A percentile compares a stretch with the other conserved stretches of the same genome.
Evolutionary conservation across 1,284 basidiomycete species (phyloP).

Genomic region (Ceratobasidium sp.): DNA sequence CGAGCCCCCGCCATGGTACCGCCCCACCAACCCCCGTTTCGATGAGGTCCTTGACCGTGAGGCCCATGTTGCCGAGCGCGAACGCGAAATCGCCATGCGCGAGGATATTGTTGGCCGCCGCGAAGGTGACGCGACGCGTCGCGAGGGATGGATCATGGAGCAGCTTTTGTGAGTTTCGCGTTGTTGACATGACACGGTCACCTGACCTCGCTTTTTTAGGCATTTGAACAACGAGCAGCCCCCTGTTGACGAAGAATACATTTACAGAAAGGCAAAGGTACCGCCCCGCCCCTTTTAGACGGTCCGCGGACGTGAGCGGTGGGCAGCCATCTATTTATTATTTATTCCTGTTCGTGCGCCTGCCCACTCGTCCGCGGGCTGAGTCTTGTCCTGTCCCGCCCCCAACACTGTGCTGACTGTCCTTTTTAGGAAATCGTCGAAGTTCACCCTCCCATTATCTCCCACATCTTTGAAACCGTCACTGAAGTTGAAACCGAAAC

Average conservation of each 20-base stretch:
- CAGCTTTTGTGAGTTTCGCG: constrained; percentile 72
- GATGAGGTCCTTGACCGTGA: constrained; percentile 82
- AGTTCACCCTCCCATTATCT: constrained; percentile 19
- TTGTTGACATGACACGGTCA: constrained; percentile 10
- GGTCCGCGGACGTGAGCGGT: constrained; percentile 45
- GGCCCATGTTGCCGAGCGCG: constrained; percentile 78
- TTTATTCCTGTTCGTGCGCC: constrained; percentile 38
- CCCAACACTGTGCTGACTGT: constrained; percentile 1
- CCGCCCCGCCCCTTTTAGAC: constrained; percentile 50
- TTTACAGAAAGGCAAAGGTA: constrained; percentile 64
- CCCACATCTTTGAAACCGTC: constrained; percentile 28
- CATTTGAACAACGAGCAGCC: constrained; percentile 66
- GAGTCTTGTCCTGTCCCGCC: constrained; percentile 12
- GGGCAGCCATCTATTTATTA: constrained; percentile 45
- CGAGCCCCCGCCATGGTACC: constrained; percentile 68
- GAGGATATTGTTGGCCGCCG: constrained; percentile 81
- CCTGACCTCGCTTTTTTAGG: constrained; percentile 51
- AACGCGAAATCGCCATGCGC: constrained; percentile 79
- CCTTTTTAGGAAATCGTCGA: constrained; percentile 28
- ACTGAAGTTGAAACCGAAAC: constrained; percentile 27
- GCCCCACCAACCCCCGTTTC: constrained; percentile 59
- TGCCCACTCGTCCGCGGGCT: constrained; percentile 35
- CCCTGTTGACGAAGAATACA: constrained; percentile 75
- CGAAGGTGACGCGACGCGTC: constrained; percentile 80
- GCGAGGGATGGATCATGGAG: constrained; percentile 87